Evolutionary conservation across 179 eudicot genomes (phyloP).

Genomic region (Camellia oleifera): DNA sequence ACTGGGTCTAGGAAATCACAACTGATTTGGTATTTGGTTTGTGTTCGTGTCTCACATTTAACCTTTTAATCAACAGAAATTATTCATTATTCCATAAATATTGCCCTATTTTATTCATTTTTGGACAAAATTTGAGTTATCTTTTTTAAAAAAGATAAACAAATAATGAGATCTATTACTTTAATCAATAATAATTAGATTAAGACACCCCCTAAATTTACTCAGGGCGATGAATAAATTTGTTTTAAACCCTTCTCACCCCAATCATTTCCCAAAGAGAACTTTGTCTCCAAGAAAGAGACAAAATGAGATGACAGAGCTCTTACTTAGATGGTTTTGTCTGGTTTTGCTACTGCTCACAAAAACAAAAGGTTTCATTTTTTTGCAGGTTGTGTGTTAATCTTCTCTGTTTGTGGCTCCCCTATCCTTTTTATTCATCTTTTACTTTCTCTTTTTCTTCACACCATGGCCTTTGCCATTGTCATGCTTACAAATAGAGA

Average conservation of each 20-base stretch:
- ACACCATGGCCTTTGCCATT: not conserved
- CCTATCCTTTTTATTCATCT: not conserved
- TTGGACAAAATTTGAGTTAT: too few species aligned
- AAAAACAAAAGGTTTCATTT: not conserved
- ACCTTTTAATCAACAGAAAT: too few species aligned
- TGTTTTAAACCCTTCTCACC: not conserved
- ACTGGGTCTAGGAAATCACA: too few species aligned
- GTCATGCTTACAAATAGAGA: not conserved
- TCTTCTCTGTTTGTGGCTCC: not conserved
- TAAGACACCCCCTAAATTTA: too few species aligned
- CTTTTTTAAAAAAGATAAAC: too few species aligned
- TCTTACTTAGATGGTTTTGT: slow-evolving; percentile 17
- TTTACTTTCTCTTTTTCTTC: slow-evolving; percentile 10
- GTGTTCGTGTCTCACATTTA: too few species aligned
- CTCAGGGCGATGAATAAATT: too few species aligned
- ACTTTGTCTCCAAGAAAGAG: slow-evolving; percentile 10
- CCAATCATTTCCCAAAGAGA: slow-evolving; percentile 13
- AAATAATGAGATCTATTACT: too few species aligned
- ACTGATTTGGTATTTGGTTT: too few species aligned
- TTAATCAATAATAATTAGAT: too few species aligned
- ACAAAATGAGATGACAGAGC: slow-evolving; percentile 7
- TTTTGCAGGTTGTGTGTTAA: not conserved
- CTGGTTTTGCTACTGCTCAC: not conserved
- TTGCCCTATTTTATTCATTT: too few species aligned
- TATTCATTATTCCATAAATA: too few species aligned